Evolutionary conservation across 805 yeast species (phyloP).

Genomic region (Wickerhamiella siamensis): DNA sequence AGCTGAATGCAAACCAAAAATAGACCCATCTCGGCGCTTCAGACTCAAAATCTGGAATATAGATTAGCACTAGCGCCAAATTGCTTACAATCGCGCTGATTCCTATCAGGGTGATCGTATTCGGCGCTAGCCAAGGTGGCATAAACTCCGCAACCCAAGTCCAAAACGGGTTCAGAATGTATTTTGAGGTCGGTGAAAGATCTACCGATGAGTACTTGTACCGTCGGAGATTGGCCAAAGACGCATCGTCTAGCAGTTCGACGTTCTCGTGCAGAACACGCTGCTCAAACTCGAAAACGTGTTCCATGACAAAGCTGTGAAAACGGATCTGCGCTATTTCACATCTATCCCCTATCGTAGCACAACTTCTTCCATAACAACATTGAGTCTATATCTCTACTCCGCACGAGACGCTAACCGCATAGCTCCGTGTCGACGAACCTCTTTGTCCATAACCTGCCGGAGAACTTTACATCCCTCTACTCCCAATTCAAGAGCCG

Average conservation of each 20-base stretch:
- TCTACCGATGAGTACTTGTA: slow-evolving; percentile 40
- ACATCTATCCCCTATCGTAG: neutral
- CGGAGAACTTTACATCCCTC: slow-evolving; percentile 76
- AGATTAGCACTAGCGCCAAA: slow-evolving; percentile 48
- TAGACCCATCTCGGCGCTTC: slow-evolving; percentile 64
- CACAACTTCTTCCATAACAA: neutral
- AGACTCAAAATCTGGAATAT: slow-evolving; percentile 53
- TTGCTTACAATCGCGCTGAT: slow-evolving; percentile 51
- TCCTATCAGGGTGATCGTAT: slow-evolving; percentile 75
- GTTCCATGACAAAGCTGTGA: slow-evolving; percentile 10
- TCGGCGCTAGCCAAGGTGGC: slow-evolving; percentile 91
- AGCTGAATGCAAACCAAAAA: slow-evolving; percentile 61
- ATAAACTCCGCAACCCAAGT: slow-evolving; percentile 57
- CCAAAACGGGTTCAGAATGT: slow-evolving; percentile 80
- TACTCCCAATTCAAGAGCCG: slow-evolving; percentile 64
- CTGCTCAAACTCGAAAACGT: slow-evolving; percentile 19
- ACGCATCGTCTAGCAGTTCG: slow-evolving; percentile 15
- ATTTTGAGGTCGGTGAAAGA: slow-evolving; percentile 62
- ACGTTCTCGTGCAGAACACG: slow-evolving; percentile 15
- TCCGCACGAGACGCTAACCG: neutral
- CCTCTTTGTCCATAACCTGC: slow-evolving; percentile 73
- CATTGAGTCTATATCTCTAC: neutral
- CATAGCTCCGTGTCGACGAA: slow-evolving; percentile 33
- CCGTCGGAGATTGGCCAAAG: slow-evolving; percentile 15
- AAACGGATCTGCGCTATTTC: neutral